A percentile compares a stretch with the other conserved stretches of the same genome.
phyloP scores from a whole-genome alignment of 371 early-diverging fungal genomes.

The Capillidium rhysosporum region DNA sequence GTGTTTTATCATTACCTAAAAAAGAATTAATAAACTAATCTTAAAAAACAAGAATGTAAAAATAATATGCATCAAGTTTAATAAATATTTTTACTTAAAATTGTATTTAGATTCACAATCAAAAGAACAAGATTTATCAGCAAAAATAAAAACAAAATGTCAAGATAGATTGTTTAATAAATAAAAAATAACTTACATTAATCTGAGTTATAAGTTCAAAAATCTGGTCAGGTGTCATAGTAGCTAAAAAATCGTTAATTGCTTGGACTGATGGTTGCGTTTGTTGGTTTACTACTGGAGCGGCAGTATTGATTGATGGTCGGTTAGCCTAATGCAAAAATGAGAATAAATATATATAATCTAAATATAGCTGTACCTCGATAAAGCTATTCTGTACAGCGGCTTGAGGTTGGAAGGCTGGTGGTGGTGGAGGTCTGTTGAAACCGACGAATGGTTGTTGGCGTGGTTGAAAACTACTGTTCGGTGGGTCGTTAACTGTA shows the following conservation, averaged over 20 bases:
- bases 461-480: not conserved
- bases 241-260: slow-evolving; percentile 17
- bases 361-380: not conserved
- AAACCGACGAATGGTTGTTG: not conserved
- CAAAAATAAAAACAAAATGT: no score
- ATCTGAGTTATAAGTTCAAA: slow-evolving; percentile 52
- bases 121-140: not conserved
- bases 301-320: not conserved
- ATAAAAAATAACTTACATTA: slow-evolving; percentile 28
- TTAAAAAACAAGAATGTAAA: no score
- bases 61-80: no score
- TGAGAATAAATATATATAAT: not conserved
- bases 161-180: not conserved
- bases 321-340: not conserved
- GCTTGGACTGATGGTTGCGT: not conserved
- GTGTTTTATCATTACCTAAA: slow-evolving; percentile 20
- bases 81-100: no score
- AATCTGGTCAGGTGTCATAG: slow-evolving; percentile 45
- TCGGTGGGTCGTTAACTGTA: not conserved
- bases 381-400: not conserved
- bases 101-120: no score
- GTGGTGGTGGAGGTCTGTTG: not conserved
- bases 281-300: not conserved
- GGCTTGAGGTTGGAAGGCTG: not conserved
- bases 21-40: not conserved